Conservation (phyloP, 2,329 filamentous ascomycete genomes). For the Alternaria gaisen region DNA sequence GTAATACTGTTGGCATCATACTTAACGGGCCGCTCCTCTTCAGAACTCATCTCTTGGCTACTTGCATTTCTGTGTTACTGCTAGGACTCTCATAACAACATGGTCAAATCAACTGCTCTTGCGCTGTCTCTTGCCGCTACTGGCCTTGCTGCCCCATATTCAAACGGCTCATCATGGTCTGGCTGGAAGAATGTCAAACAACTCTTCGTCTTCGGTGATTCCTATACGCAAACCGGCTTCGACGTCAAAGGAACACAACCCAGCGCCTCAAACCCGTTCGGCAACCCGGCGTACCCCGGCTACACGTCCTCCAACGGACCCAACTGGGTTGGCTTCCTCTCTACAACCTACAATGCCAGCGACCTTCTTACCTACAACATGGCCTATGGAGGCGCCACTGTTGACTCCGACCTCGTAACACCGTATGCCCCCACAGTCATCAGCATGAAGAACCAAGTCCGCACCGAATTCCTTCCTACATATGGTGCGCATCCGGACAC, state of each 20-base stretch:
- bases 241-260: constrained; percentile 62
- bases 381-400: constrained; percentile 58
- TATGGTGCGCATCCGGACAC: constrained; percentile 50
- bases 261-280: constrained; percentile 63
- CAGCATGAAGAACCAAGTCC: constrained; percentile 62
- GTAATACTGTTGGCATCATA: constrained; percentile 13
- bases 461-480: constrained; percentile 53
- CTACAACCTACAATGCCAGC: constrained; percentile 51
- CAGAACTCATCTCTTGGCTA: neutral
- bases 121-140: constrained; percentile 31
- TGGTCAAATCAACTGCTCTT: constrained; percentile 36
- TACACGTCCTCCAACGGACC: constrained; percentile 57
- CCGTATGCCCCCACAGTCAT: constrained; percentile 61
- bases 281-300: constrained; percentile 66
- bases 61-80: neutral
- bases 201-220: constrained; percentile 61
- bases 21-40: constrained; percentile 14
- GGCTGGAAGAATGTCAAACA: constrained; percentile 47
- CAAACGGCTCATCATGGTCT: constrained; percentile 34
- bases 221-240: constrained; percentile 69
- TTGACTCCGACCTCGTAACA: constrained; percentile 54
- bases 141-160: constrained; percentile 30
- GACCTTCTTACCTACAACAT: constrained; percentile 62
- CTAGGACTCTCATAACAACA: constrained; percentile 5
- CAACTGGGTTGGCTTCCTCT: constrained; percentile 63